Conservation (phyloP, 1,284 basidiomycete species). For the Marasmius tenuissimus region DNA sequence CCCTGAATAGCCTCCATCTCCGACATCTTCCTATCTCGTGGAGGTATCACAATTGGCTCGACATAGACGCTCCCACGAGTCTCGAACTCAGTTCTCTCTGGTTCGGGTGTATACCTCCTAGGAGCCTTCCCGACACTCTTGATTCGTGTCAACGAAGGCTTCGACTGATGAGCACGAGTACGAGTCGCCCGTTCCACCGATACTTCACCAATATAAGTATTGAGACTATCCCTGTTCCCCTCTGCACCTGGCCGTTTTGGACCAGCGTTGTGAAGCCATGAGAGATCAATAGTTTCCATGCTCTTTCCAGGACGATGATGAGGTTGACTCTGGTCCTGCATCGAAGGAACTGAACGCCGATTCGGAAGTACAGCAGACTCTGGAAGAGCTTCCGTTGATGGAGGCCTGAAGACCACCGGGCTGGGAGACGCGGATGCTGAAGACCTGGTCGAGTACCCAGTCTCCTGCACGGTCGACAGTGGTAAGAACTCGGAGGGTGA, state of each 20-base stretch:
- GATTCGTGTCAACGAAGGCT: slow-evolving; percentile 25
- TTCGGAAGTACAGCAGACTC: background rate
- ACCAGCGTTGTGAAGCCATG: slow-evolving; percentile 1
- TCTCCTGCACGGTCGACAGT: background rate
- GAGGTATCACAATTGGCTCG: slow-evolving; percentile 30
- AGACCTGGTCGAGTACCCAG: background rate
- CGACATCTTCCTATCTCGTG: slow-evolving; percentile 5
- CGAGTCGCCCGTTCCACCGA: background rate
- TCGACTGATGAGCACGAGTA: slow-evolving; percentile 1
- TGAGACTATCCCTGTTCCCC: background rate
- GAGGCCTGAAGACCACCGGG: no score
- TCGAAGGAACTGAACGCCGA: background rate
- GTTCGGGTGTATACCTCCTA: slow-evolving; percentile 33
- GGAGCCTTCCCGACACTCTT: slow-evolving; percentile 44
- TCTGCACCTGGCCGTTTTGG: background rate
- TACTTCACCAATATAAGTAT: slow-evolving; percentile 1
- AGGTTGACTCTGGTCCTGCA: background rate
- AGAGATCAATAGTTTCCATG: slow-evolving; percentile 12
- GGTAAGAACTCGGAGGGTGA: background rate
- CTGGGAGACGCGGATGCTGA: background rate
- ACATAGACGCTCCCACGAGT: slow-evolving; percentile 30
- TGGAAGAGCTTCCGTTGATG: background rate
- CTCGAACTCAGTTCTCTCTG: slow-evolving; percentile 17
- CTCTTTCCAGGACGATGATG: slow-evolving; percentile 3
- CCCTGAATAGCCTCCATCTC: slow-evolving; percentile 22